A percentile compares a stretch with the other conserved stretches of the same genome.
These are phyloP conservation scores for Candida argentea DNA, from an alignment of 805 yeast species.

Conservation along the genomic window DNA sequence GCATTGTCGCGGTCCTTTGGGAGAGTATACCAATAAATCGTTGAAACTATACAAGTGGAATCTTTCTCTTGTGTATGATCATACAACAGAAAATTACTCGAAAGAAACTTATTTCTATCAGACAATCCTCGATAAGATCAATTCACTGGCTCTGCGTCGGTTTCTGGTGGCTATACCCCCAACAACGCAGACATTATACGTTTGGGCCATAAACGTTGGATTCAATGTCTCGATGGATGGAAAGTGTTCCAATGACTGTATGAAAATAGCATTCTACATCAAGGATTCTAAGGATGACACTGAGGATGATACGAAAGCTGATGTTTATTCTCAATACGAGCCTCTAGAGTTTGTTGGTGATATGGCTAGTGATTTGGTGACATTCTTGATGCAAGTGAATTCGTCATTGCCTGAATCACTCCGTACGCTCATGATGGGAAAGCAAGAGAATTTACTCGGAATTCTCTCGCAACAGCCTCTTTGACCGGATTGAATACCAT, in stretches of 20 bases:
- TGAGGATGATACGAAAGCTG: constrained; percentile 7
- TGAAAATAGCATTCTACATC: constrained; percentile 19
- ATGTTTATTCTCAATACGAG: constrained; percentile 13
- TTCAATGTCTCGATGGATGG: constrained; percentile 16
- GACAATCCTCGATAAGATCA: constrained; percentile 25
- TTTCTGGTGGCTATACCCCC: too few relatives aligned
- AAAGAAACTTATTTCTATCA: constrained; percentile 12
- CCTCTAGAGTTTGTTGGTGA: neutral
- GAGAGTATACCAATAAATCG: constrained; percentile 18
- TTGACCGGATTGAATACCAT: too few relatives aligned
- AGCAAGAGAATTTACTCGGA: too few relatives aligned
- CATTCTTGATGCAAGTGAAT: constrained; percentile 5
- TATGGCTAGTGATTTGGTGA: too few relatives aligned
- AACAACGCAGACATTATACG: too few relatives aligned
- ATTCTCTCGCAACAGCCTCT: too few relatives aligned
- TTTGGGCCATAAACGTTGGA: constrained; percentile 31
- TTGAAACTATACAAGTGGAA: constrained; percentile 7
- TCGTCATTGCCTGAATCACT: too few relatives aligned
- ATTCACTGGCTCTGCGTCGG: constrained; percentile 27
- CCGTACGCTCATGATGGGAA: too few relatives aligned
- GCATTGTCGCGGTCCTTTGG: constrained; percentile 29
- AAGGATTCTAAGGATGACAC: constrained; percentile 4
- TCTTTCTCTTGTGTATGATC: constrained; percentile 2
- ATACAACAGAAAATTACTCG: constrained; percentile 9
- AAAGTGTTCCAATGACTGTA: constrained; percentile 9